Conservation (phyloP, 192 early-diverging fungal genomes). For the Cetraspora pellucida region DNA sequence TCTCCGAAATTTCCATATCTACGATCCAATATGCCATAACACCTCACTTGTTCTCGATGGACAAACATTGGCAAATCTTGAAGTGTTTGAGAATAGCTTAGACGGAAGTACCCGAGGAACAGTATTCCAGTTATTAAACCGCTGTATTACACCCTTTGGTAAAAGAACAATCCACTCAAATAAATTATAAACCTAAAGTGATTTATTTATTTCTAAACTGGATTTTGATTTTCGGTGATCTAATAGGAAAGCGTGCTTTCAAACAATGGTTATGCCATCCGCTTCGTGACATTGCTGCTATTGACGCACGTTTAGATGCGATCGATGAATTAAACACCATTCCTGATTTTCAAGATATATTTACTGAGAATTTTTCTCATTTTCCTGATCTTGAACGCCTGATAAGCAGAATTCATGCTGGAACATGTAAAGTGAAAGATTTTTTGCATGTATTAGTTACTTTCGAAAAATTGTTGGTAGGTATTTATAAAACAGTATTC, state of each 20-base stretch:
- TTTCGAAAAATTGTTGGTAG: slow-evolving; percentile 56
- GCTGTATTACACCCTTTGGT: slow-evolving; percentile 88
- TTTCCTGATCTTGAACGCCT: slow-evolving; percentile 90
- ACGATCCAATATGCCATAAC: slow-evolving; percentile 79
- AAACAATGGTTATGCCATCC: slow-evolving; percentile 90
- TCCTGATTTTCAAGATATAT: slow-evolving; percentile 51
- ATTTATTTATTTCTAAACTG: background rate
- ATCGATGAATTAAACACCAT: slow-evolving; percentile 77
- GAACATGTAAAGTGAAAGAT: slow-evolving; percentile 82
- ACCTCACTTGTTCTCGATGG: slow-evolving; percentile 88
- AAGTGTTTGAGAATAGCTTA: slow-evolving; percentile 82
- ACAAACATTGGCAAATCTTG: slow-evolving; percentile 89
- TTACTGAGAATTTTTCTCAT: slow-evolving; percentile 47
- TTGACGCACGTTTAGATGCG: slow-evolving; percentile 85
- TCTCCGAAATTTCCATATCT: slow-evolving; percentile 77
- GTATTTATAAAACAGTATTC: slow-evolving; percentile 8
- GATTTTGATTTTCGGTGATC: background rate
- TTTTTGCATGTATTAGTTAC: slow-evolving; percentile 71
- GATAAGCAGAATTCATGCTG: slow-evolving; percentile 88
- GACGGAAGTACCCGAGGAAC: slow-evolving; percentile 79
- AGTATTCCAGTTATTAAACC: slow-evolving; percentile 83
- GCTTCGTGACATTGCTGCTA: slow-evolving; percentile 63
- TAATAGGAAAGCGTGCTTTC: slow-evolving; percentile 62
- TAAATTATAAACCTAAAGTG: background rate
- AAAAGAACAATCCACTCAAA: background rate